Evolutionary conservation across 2,329 filamentous ascomycete genomes (phyloP).

Genomic region (Colletotrichum viniferum): DNA sequence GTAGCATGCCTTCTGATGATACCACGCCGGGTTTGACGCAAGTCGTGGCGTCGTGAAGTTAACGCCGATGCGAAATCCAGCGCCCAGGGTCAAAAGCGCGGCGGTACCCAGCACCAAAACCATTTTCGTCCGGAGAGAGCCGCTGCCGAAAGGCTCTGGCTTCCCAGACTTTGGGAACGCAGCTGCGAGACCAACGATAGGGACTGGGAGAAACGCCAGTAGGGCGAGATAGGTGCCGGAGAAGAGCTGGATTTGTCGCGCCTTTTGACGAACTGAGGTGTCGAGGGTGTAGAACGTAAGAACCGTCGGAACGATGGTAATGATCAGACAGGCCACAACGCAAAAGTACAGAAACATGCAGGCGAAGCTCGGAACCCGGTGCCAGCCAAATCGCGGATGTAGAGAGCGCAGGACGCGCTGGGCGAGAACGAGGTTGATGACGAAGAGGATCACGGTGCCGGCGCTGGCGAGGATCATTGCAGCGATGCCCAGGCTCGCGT

Average conservation of each 20-base stretch:
- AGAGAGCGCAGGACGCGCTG: background rate
- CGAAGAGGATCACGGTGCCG: background rate
- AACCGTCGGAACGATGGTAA: background rate
- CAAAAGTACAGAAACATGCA: background rate
- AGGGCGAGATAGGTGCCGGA: background rate
- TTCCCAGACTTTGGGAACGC: background rate
- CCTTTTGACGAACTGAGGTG: background rate
- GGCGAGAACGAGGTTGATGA: background rate
- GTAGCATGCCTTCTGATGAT: background rate
- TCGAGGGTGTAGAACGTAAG: background rate
- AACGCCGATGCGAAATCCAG: background rate
- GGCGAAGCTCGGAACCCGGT: background rate
- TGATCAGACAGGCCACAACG: background rate
- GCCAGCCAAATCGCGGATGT: background rate
- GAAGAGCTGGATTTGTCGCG: background rate
- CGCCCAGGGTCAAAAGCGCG: background rate
- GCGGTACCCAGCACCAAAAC: accelerated
- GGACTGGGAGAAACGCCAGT: background rate
- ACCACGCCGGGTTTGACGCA: background rate
- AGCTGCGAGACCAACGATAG: background rate
- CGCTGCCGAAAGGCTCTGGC: background rate
- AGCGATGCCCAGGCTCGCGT: background rate
- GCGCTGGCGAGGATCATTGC: background rate
- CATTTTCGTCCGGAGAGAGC: background rate
- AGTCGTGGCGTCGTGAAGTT: background rate